phyloP scores from a whole-genome alignment of 2,329 filamentous ascomycete genomes.

The Sporothrix phasma region DNA sequence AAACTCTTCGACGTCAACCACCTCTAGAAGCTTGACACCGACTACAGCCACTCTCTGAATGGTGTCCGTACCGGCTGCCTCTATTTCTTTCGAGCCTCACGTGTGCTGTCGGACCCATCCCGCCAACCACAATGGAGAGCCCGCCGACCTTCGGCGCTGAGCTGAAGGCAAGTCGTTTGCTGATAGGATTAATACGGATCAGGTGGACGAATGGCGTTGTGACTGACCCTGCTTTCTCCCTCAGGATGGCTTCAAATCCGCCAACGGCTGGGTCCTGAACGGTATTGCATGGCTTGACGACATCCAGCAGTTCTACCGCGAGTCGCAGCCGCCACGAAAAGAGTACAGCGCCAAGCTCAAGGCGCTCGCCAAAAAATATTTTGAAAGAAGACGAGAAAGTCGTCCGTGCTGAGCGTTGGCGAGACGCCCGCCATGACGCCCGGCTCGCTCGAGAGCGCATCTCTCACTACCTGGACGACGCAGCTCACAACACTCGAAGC shows the following conservation, averaged over 20 bases:
- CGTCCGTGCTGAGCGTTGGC: constrained; percentile 72
- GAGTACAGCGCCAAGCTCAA: constrained; percentile 88
- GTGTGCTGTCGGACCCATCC: neutral
- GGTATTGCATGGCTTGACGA: constrained; percentile 95
- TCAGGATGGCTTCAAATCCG: constrained; percentile 92
- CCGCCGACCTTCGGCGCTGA: constrained; percentile 85
- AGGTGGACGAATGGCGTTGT: too few relatives aligned
- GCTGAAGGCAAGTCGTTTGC: constrained; percentile 62
- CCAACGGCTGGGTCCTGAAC: constrained; percentile 81
- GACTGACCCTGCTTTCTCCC: neutral
- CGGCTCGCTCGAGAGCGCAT: constrained; percentile 90
- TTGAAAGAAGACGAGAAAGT: constrained; percentile 89
- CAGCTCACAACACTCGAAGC: constrained; percentile 85
- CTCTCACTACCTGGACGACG: constrained; percentile 91
- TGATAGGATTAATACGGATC: neutral
- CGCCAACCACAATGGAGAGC: constrained; percentile 59
- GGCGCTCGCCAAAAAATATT: constrained; percentile 87
- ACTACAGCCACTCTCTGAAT: neutral
- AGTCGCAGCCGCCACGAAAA: constrained; percentile 89
- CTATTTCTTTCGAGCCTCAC: neutral
- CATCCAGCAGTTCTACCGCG: constrained; percentile 93
- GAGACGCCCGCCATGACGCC: constrained; percentile 89
- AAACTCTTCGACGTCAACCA: neutral
- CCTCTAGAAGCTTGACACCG: neutral
- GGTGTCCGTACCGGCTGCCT: constrained; percentile 4